phyloP scores from a whole-genome alignment of 352 stramenopile species.

The Globisporangium paroecandrum region DNA sequence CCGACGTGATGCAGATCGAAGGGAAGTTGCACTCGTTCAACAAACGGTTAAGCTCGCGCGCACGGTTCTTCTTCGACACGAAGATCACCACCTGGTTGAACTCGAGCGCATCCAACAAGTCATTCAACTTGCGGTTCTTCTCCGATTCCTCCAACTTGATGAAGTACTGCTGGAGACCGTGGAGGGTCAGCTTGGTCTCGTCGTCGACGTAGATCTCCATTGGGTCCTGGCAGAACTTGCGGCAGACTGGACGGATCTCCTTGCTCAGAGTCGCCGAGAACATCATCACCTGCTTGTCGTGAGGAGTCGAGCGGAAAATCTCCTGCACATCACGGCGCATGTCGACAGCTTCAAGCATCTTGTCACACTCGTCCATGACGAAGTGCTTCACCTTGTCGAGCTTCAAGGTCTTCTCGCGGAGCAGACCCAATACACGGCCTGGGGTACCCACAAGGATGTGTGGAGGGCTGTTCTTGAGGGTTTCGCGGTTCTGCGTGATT shows the following conservation, averaged over 20 bases:
- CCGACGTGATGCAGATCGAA: slow-evolving; percentile 98
- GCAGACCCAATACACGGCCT: slow-evolving; percentile 89
- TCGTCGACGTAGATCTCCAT: slow-evolving; percentile 99
- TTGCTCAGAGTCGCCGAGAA: slow-evolving; percentile 99
- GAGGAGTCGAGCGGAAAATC: slow-evolving; percentile 98
- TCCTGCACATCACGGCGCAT: slow-evolving; percentile 99
- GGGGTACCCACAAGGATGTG: slow-evolving; percentile 99
- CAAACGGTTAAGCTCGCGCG: slow-evolving; percentile 96
- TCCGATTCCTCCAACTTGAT: slow-evolving; percentile 98
- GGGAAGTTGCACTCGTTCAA: slow-evolving; percentile 99
- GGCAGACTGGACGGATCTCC: slow-evolving; percentile 98
- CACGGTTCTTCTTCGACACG: slow-evolving; percentile 96
- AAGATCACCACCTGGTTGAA: slow-evolving; percentile 99
- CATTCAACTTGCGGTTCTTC: slow-evolving; percentile 99
- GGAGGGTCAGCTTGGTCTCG: slow-evolving; percentile 99
- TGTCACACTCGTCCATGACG: slow-evolving; percentile 99
- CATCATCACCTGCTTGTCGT: slow-evolving; percentile 99
- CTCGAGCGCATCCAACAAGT: slow-evolving; percentile 98
- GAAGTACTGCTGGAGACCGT: slow-evolving; percentile 99
- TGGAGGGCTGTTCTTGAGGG: slow-evolving; percentile 95
- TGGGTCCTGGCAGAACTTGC: slow-evolving; percentile 99
- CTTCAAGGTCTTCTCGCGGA: slow-evolving; percentile 96
- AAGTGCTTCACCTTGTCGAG: slow-evolving; percentile 99
- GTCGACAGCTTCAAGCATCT: slow-evolving; percentile 98
- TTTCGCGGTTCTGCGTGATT: slow-evolving; percentile 94